Conservation (phyloP, 495 filamentous ascomycete species). For the Penicillium paxilli region DNA sequence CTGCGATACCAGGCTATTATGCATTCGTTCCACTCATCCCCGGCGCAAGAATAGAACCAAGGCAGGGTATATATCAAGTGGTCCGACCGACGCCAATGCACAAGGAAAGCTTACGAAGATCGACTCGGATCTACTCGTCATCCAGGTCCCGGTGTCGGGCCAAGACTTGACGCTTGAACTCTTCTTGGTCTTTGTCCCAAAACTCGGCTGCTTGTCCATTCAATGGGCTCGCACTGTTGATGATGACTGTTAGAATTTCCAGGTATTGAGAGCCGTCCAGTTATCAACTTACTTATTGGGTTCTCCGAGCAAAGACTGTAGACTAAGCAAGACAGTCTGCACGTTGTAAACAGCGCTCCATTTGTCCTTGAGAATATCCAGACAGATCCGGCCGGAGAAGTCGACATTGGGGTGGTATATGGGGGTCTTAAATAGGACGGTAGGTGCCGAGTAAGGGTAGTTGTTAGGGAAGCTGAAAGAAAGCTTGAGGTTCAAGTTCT, state of each 20-base stretch:
- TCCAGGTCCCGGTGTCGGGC: constrained; percentile 62
- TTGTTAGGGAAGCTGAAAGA: constrained; percentile 86
- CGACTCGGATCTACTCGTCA: constrained; percentile 51
- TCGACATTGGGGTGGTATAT: constrained; percentile 96
- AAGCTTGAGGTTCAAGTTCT: constrained; percentile 87
- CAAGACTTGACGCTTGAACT: constrained; percentile 80
- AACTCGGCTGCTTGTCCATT: constrained; percentile 96
- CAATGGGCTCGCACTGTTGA: constrained; percentile 77
- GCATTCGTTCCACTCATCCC: constrained; percentile 22
- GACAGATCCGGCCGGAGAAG: constrained; percentile 87
- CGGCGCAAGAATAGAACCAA: neutral
- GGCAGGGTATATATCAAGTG: constrained; percentile 1
- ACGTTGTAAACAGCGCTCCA: constrained; percentile 97
- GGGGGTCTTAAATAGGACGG: constrained; percentile 88
- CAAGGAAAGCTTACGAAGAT: constrained; percentile 12
- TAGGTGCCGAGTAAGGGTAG: constrained; percentile 92
- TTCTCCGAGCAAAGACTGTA: constrained; percentile 94
- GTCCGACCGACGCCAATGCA: constrained; percentile 18
- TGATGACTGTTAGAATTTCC: constrained; percentile 17
- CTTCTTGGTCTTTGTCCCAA: constrained; percentile 85
- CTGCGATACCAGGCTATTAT: constrained; percentile 26
- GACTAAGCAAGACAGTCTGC: constrained; percentile 84
- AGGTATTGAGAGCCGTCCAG: neutral
- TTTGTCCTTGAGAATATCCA: constrained; percentile 98
- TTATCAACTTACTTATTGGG: constrained; percentile 84